Conservation (phyloP, 306 rosid genomes). For the Senna tora region DNA sequence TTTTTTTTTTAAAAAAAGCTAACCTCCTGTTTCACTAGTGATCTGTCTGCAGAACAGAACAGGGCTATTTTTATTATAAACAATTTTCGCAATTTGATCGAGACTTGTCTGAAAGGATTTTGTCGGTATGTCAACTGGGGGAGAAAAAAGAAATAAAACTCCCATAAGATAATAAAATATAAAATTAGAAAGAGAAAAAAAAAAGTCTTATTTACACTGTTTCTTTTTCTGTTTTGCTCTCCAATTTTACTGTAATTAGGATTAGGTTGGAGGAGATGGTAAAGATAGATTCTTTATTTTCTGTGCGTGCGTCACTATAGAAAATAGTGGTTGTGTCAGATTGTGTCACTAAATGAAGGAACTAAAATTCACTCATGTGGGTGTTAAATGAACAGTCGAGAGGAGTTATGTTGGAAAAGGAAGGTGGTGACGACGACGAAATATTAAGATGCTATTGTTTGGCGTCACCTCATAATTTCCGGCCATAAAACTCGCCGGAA, state of each 20-base stretch:
- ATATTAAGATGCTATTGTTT: not conserved
- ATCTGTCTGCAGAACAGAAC: constrained; percentile 7
- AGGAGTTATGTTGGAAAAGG: constrained; percentile 4
- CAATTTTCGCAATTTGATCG: constrained; percentile 15
- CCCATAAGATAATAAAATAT: not conserved
- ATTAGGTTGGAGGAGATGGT: too few relatives aligned
- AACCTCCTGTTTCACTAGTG: constrained; percentile 6
- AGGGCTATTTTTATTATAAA: not conserved
- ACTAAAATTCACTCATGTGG: constrained; percentile 38
- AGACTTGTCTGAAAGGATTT: constrained; percentile 11
- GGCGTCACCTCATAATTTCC: not conserved
- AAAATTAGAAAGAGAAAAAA: too few relatives aligned
- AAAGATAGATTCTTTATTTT: too few relatives aligned
- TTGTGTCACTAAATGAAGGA: constrained; percentile 42
- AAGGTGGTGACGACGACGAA: not conserved
- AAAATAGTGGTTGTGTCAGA: constrained; percentile 34
- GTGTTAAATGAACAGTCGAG: constrained; percentile 12
- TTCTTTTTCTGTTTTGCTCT: too few relatives aligned
- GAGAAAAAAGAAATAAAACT: not conserved
- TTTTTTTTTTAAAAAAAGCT: not conserved
- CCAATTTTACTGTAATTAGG: too few relatives aligned
- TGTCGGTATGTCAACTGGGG: not conserved
- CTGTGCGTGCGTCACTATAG: constrained; percentile 16
- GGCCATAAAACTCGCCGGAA: constrained; percentile 38
- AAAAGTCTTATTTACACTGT: too few relatives aligned